Evolutionary conservation across 2,329 filamentous ascomycete species (phyloP), one percentile per base, ranked within the genome.

Genomic region (Chrysoporthe cubensis): DNA sequence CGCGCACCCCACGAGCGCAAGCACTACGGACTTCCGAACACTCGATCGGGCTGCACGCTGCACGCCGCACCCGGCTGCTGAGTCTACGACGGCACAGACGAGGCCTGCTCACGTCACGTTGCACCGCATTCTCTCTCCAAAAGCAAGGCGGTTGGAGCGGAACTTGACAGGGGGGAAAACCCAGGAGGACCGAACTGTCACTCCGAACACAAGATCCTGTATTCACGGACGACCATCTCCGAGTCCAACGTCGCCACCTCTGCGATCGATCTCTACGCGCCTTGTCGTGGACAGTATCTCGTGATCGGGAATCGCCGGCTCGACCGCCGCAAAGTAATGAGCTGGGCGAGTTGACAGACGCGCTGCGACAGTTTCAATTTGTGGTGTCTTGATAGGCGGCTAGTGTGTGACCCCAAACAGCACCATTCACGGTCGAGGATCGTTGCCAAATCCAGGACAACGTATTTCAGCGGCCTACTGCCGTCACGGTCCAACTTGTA

Each of bases 351-450:
- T 44, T 32, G 57, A 32, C 37, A 44, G 21, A 58, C 56, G 56
- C 14, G 56, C 34, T 58, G 56, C 18, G 32, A 21, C 40, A 43
- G 11, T 32, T 13, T 26, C 57, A 44, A 40, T 14, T 18, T 11
- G 4, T 3, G 3, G 50, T 43, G 11, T 32, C 16, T 40, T 43
- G 37, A 59, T 11, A 44, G 37, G 57, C 14, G n/a, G 57, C 40
- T 43, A 59, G 57, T 13, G 57, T 13, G 56, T 66, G 37, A 50
- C 56, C 37, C 61, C 46, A 62, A 46, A 66, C 32, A 63, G 60
- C 58, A 56, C 56, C 48, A 69, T 57, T 57, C 46, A 42, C 58
- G 54, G 62, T 66, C 48, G 50, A 64, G 64, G 54, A 64, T 43
- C 13, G 13, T 16, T 54, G 50, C 32, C n/a, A 21, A 54, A 16